Conservation (phyloP, 306 rosid species). For the Corylus americana region DNA sequence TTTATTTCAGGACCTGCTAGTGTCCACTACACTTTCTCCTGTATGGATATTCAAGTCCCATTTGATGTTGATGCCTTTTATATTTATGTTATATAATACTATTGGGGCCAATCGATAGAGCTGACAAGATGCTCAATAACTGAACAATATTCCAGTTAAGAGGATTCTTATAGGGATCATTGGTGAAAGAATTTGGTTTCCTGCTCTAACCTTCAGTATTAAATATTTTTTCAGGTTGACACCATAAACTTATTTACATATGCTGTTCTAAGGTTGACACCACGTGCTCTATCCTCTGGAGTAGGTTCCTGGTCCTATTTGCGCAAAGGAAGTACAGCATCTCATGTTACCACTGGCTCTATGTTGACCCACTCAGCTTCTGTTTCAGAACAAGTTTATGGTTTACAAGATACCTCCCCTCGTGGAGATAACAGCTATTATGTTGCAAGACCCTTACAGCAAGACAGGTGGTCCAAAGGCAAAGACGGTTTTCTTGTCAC, state of each 20-base stretch:
- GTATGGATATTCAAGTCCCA: slow-evolving; percentile 58
- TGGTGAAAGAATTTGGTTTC: neutral
- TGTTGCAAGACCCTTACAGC: slow-evolving; percentile 76
- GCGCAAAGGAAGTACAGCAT: slow-evolving; percentile 64
- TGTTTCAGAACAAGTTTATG: slow-evolving; percentile 54
- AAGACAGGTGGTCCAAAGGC: slow-evolving; percentile 88
- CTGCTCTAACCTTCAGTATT: slow-evolving; percentile 10
- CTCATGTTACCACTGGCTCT: slow-evolving; percentile 50
- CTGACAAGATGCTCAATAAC: slow-evolving; percentile 22
- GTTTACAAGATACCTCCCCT: slow-evolving; percentile 42
- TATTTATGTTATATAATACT: neutral
- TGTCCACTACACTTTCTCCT: slow-evolving; percentile 91
- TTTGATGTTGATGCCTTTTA: slow-evolving; percentile 9
- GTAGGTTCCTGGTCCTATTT: slow-evolving; percentile 90
- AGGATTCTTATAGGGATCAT: neutral
- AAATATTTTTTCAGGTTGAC: slow-evolving; percentile 69
- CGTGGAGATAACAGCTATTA: slow-evolving; percentile 45
- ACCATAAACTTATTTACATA: slow-evolving; percentile 84
- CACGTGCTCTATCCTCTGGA: slow-evolving; percentile 78
- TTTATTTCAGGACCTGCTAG: slow-evolving; percentile 91
- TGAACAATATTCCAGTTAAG: neutral
- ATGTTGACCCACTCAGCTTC: slow-evolving; percentile 47
- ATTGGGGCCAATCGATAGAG: neutral
- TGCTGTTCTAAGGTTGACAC: slow-evolving; percentile 91
- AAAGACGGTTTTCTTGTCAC: slow-evolving; percentile 88